phyloP scores from a whole-genome alignment of 2,329 filamentous ascomycete species.

The Colletotrichum navitas region DNA sequence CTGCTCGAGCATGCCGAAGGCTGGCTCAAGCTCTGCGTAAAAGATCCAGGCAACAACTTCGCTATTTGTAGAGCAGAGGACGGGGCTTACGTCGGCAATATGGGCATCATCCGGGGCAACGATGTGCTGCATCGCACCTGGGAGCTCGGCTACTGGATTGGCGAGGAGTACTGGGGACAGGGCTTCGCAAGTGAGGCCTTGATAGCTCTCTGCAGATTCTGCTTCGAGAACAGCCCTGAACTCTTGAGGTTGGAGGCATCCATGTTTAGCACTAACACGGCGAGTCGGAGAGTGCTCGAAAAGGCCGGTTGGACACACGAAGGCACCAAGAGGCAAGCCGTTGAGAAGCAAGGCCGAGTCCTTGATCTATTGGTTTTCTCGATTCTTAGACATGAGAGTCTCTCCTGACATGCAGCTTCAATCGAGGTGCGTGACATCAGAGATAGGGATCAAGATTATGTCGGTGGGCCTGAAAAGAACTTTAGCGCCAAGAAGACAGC shows the following conservation, averaged over 20 bases:
- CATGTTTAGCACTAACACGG: constrained; percentile 55
- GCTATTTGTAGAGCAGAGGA: constrained; percentile 52
- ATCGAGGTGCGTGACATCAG: not conserved
- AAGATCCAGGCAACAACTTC: constrained; percentile 47
- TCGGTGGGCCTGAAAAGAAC: not conserved
- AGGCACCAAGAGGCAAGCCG: constrained; percentile 56
- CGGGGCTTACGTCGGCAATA: constrained; percentile 54
- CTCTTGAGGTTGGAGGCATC: constrained; percentile 58
- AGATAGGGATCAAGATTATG: not conserved
- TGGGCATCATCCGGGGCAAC: constrained; percentile 54
- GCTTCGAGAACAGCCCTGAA: constrained; percentile 56
- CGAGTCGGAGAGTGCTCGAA: constrained; percentile 57
- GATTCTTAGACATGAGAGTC: constrained; percentile 53
- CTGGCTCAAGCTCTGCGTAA: constrained; percentile 46
- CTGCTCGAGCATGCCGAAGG: constrained; percentile 47
- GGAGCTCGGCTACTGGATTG: constrained; percentile 65
- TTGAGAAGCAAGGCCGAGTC: constrained; percentile 57
- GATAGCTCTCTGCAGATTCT: constrained; percentile 56
- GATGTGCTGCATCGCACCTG: constrained; percentile 58
- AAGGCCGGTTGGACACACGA: constrained; percentile 60
- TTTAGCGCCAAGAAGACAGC: not conserved
- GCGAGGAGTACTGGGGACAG: constrained; percentile 57
- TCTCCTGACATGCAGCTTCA: not conserved
- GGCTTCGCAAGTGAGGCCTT: constrained; percentile 59
- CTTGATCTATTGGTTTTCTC: constrained; percentile 55